Conservation (phyloP, 1,284 basidiomycete genomes). For the Schizopora paradoxa region DNA sequence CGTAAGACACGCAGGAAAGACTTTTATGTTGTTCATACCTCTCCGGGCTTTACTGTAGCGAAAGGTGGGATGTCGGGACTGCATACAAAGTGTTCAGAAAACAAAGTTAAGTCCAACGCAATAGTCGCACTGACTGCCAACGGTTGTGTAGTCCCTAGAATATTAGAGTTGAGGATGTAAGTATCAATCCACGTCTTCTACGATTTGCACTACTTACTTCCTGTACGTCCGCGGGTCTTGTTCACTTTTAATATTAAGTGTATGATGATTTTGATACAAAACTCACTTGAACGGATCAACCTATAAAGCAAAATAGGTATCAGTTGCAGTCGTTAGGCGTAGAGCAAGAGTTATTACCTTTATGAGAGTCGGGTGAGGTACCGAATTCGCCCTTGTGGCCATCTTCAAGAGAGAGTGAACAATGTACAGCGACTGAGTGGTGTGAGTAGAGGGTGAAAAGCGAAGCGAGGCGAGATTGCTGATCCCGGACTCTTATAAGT, state of each 20-base stretch:
- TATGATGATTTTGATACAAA: neutral
- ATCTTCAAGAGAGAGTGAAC: no score
- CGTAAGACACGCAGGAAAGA: neutral
- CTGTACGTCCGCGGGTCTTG: conserved; percentile 58
- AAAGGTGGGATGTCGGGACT: conserved; percentile 68
- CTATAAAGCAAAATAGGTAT: conserved; percentile 27
- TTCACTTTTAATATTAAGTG: neutral
- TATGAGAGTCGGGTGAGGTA: conserved; percentile 49
- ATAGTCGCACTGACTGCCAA: conserved; percentile 55
- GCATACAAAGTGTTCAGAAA: neutral
- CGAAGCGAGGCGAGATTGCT: no score
- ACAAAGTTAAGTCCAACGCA: neutral
- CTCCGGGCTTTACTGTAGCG: conserved; percentile 60
- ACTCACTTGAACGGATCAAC: conserved; percentile 49
- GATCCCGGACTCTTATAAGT: no score
- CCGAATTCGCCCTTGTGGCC: conserved; percentile 55
- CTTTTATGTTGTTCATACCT: conserved; percentile 30
- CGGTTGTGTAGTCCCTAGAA: conserved; percentile 63
- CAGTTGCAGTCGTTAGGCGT: conserved; percentile 30
- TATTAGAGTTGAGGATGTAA: neutral
- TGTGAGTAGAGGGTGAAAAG: no score
- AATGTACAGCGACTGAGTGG: no score
- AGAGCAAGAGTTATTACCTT: conserved; percentile 23
- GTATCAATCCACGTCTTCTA: neutral
- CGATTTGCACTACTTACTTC: conserved; percentile 35